Base-by-base conservation (phyloP, 495 filamentous ascomycete species). In the Glarea lozoyensis region DNA sequence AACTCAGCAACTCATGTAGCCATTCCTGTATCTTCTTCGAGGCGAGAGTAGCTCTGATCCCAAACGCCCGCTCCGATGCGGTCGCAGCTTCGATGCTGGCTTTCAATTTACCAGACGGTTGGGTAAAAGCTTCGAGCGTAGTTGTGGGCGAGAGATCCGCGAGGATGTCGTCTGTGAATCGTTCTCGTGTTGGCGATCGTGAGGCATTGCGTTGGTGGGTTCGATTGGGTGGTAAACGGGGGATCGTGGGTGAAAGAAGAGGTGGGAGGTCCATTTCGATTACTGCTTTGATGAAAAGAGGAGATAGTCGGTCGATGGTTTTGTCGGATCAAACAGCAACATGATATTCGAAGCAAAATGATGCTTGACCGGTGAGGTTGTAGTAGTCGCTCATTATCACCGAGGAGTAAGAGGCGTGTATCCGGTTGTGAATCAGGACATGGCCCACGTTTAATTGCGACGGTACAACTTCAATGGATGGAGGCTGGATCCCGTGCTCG, bases 1-100 rank as follows among this genome's bases (percentile, higher is more conserved):
- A 95, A 19, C 63, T 55, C 16, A 74, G 69, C 11, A 95, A 65
- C 62, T 95, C 88, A 31, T 76, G 72, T 24, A 81, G 71, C 88
- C 88, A 94, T 49, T 78, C 66, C 43, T 73, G 67, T 43, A 95
- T 72, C 43, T 79, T 82, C 53, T 85, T 75, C 24, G 81, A 81
- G 12, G 82, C 82, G 49, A 84, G 55, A 9, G 86, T 84, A 11
- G 83, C 84, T 51, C 80, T 69, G 41, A 85, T 72, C 2, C 82
- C 86, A 52, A 87, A 77, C 15, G 79, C 75, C 53, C 81, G 73
- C 60, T 88, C 81, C 9, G 73, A 66, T 1, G 75, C 64, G 7
- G 80, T 79, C 10, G 82, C 80, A 40, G 72, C 64, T 22, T 78
- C 81, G 49, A 88, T 77, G 52, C 80, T 85, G 37, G 61, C 65